Percentiles rank a stretch among this genome's conserved stretches.
Evolutionary conservation across 371 early-diverging fungal species (phyloP).

Genomic region (Apophysomyces sp.): DNA sequence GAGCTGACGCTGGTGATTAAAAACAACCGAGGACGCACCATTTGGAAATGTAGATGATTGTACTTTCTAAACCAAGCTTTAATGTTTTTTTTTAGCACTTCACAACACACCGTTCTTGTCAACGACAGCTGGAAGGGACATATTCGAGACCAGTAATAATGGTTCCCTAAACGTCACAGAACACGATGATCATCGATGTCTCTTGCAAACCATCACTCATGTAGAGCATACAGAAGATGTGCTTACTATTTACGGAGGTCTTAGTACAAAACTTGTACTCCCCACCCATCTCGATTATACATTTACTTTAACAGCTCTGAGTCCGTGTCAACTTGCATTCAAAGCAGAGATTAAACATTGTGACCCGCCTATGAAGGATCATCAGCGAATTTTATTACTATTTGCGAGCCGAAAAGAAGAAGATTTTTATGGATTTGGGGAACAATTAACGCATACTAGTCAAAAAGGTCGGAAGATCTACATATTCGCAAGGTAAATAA

Average conservation of each 20-base stretch:
- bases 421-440: conserved; percentile 53
- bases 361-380: conserved; percentile 28
- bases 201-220: conserved; percentile 38
- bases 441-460: conserved; percentile 35
- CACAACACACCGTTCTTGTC: conserved; percentile 41
- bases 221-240: conserved; percentile 20
- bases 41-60: conserved; percentile 19
- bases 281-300: conserved; percentile 22
- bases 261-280: conserved; percentile 24
- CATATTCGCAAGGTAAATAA: conserved; percentile 9
- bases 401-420: conserved; percentile 35
- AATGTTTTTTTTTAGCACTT: conserved; percentile 22
- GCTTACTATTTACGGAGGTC: conserved; percentile 28
- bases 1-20: conserved; percentile 8
- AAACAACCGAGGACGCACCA: conserved; percentile 10
- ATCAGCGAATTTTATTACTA: conserved; percentile 21
- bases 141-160: conserved; percentile 10
- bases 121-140: conserved; percentile 29
- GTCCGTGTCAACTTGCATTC: conserved; percentile 29
- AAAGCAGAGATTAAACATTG: conserved; percentile 18
- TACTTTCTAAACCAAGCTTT: not conserved
- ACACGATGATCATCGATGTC: conserved; percentile 24
- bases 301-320: conserved; percentile 23
- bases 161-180: conserved; percentile 18
- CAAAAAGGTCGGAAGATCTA: conserved; percentile 51